A percentile compares a stretch with the other conserved stretches of the same genome.
These are phyloP conservation scores for Cryptosporidium meleagridis DNA, from an alignment of 169 alveolate genomes.

Conservation along the genomic window DNA sequence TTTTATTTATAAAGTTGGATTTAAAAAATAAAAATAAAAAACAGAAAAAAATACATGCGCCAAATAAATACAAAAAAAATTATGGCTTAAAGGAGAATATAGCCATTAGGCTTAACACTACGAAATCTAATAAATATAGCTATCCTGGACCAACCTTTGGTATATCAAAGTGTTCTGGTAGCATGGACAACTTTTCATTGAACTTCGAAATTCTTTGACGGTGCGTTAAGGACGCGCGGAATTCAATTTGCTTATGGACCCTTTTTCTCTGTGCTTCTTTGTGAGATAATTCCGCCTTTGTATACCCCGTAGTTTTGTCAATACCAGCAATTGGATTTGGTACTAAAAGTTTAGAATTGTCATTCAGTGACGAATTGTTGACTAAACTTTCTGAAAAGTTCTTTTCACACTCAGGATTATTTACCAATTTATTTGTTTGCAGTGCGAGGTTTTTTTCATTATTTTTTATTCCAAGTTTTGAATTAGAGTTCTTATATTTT, in stretches of 20 bases:
- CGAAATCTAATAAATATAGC: background rate
- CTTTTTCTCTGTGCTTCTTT: slow-evolving; percentile 84
- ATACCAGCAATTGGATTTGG: background rate
- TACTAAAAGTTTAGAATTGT: background rate
- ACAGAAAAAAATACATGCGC: slow-evolving; percentile 56
- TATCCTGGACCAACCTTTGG: slow-evolving; percentile 93
- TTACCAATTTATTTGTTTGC: background rate
- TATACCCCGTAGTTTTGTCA: background rate
- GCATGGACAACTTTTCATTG: slow-evolving; percentile 85
- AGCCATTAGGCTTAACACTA: background rate
- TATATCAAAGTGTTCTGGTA: slow-evolving; percentile 90
- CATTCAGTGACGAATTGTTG: background rate
- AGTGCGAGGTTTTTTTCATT: background rate
- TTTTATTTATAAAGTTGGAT: background rate
- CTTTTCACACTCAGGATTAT: background rate
- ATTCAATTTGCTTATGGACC: slow-evolving; percentile 81
- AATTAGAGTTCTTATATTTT: background rate
- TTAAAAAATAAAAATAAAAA: background rate
- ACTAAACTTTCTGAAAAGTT: background rate
- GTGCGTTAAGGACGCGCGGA: slow-evolving; percentile 84
- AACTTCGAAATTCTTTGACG: slow-evolving; percentile 87
- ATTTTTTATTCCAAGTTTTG: background rate
- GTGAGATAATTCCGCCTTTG: slow-evolving; percentile 83
- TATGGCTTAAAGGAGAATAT: background rate
- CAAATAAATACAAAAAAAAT: slow-evolving; percentile 8